These are phyloP conservation scores for Xylariaceae sp. DNA, from an alignment of 2,329 filamentous ascomycete species.

Conservation along the genomic window DNA sequence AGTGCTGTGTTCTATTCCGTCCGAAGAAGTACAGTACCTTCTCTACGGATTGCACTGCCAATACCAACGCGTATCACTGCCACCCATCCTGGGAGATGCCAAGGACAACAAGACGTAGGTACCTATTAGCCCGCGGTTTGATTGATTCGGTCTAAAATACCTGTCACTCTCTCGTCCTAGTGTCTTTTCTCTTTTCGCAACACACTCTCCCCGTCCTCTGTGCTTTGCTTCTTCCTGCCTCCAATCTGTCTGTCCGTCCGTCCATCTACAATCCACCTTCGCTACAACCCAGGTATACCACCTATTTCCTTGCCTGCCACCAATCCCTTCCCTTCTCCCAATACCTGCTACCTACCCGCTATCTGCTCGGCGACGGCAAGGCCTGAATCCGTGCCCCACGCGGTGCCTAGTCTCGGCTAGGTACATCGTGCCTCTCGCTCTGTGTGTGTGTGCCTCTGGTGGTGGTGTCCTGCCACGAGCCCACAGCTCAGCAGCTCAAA, in stretches of 20 bases:
- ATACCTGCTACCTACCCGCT: background rate
- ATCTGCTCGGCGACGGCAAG: background rate
- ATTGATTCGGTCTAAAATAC: background rate
- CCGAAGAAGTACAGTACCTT: no score
- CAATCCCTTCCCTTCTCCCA: background rate
- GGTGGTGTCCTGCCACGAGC: background rate
- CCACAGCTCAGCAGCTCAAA: slow-evolving; percentile 29
- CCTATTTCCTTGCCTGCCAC: background rate
- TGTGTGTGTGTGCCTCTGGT: background rate
- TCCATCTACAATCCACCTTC: background rate
- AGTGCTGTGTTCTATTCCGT: no score
- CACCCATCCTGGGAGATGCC: background rate
- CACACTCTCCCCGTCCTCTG: background rate
- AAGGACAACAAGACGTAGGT: background rate
- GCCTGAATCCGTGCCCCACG: background rate
- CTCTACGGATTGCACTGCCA: no score
- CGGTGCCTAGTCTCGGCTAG: background rate
- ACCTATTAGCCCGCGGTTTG: background rate
- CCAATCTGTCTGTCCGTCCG: background rate
- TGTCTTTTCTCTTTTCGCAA: background rate
- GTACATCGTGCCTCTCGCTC: background rate
- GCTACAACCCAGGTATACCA: no score
- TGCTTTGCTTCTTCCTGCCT: background rate
- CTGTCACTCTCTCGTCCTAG: background rate
- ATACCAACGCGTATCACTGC: background rate